A percentile compares a stretch with the other conserved stretches of the same genome.
phyloP scores from a whole-genome alignment of 805 yeast genomes.

The Barnettozyma californica region DNA sequence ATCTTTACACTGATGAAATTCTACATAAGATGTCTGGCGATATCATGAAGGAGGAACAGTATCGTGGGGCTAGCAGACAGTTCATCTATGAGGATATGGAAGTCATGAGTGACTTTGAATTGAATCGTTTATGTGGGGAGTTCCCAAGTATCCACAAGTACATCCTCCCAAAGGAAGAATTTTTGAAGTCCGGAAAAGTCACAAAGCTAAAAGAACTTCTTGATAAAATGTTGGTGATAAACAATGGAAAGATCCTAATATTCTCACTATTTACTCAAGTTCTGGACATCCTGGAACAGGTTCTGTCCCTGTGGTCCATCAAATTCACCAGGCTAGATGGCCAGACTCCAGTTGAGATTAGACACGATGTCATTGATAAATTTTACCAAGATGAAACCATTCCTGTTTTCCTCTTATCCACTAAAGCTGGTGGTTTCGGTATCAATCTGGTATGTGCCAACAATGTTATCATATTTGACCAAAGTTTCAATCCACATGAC shows the following conservation, averaged over 20 bases:
- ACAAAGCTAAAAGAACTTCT: constrained; percentile 49
- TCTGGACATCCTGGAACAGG: constrained; percentile 78
- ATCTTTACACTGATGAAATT: constrained; percentile 47
- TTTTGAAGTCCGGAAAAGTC: constrained; percentile 75
- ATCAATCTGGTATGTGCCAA: constrained; percentile 95
- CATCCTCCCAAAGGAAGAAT: constrained; percentile 48
- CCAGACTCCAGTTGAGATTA: constrained; percentile 83
- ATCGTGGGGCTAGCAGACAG: constrained; percentile 62
- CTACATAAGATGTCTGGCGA: constrained; percentile 65
- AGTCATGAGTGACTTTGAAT: constrained; percentile 88
- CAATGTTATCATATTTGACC: constrained; percentile 85
- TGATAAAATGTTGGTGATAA: constrained; percentile 47
- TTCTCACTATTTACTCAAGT: constrained; percentile 93
- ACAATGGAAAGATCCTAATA: constrained; percentile 64
- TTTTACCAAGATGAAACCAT: constrained; percentile 78
- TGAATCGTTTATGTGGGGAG: constrained; percentile 65
- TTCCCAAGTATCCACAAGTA: constrained; percentile 64
- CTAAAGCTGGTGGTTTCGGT: constrained; percentile 99
- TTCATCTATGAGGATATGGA: constrained; percentile 92
- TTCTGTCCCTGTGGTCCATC: constrained; percentile 56
- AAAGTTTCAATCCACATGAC: constrained; percentile 96
- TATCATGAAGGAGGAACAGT: constrained; percentile 78
- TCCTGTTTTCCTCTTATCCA: constrained; percentile 82
- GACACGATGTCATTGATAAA: constrained; percentile 88
- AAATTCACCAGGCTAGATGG: constrained; percentile 88